Percentiles rank a stretch among this genome's conserved stretches.
These are phyloP conservation scores for Kalanchoe fedtschenkoi DNA, from an alignment of 164 flowering plant species.

Conservation along the genomic window DNA sequence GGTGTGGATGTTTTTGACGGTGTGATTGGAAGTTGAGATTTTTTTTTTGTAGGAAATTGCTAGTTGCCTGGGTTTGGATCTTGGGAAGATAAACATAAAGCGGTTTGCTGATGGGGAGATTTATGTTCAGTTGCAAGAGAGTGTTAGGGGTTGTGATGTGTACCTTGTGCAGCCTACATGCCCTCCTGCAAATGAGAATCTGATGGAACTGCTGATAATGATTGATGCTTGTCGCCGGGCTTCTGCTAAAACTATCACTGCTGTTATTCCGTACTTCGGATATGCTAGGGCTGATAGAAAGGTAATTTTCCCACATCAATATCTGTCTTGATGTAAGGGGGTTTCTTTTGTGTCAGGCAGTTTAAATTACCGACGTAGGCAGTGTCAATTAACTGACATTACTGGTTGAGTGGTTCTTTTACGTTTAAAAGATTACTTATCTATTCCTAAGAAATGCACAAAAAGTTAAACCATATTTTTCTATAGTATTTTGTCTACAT, in stretches of 20 bases:
- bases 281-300: conserved; percentile 97
- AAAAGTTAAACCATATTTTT: too few species aligned
- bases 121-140: conserved; percentile 89
- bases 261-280: conserved; percentile 97
- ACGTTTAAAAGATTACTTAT: too few species aligned
- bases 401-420: too few species aligned
- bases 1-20: background rate
- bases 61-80: conserved; percentile 82
- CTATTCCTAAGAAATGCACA: too few species aligned
- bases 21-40: background rate
- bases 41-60: conserved; percentile 69
- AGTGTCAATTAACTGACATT: too few species aligned
- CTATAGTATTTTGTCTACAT: too few species aligned
- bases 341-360: too few species aligned
- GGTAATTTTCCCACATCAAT: conserved; percentile 23
- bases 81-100: conserved; percentile 71
- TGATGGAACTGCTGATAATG: conserved; percentile 92
- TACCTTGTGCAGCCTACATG: conserved; percentile 88
- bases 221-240: conserved; percentile 96
- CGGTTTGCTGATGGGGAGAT: conserved; percentile 93
- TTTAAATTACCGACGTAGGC: too few species aligned
- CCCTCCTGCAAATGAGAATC: conserved; percentile 91
- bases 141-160: conserved; percentile 95
- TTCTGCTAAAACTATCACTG: conserved; percentile 88
- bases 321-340: too few species aligned